Base-by-base conservation (phyloP, 1,139 yeast species). In the Suhomyces bokatorum region DNA sequence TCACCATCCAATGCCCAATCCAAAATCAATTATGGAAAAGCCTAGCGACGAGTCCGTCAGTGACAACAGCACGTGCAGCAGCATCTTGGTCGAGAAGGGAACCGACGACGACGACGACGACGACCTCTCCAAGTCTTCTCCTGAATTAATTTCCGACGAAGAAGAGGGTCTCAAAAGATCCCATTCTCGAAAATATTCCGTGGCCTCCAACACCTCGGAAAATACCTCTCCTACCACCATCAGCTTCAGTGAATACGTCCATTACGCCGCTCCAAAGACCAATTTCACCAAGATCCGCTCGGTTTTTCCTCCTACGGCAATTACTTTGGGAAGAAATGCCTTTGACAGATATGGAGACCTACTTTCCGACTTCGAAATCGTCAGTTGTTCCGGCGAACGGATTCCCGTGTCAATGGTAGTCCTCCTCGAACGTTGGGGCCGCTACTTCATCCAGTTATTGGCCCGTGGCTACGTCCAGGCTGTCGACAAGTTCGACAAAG, bases 401-500 rank as follows among this genome's bases (percentile, higher is more conserved):
- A 73, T 84, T 12, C 81, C 85, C 0, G 81, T 83, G 2, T 83
- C 90, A 0, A 52, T 81, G 40, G 72, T 71, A 50, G 67, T 85
- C 3, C 70, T 86, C 42, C 69, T 85, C 52, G 85, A 82, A 54
- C 70, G 93, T 57, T 86, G 95, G 95, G 93, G 93, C 0, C 62
- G 78, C 30, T 83, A 78, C 52, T 86, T 86, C 58, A 82, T 82
- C 48, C 73, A 73, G 51, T 52, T 85, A 20, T 61, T 85, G 37
- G 74, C 89, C 0, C 75, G 75, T 51, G 87, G 85, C 0, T 85
- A 85, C 57, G 80, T 85, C 2, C 70, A 75, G 45, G 81, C 85
- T 0, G 78, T 78, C 2, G 74, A 75, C 38, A 72, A 70, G 37
- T 67, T 77, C 50, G 77, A 73, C 43, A 65, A 69, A 9, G 66